Conservation (phyloP, 805 yeast species). For the Hagleromyces aurorensis region DNA sequence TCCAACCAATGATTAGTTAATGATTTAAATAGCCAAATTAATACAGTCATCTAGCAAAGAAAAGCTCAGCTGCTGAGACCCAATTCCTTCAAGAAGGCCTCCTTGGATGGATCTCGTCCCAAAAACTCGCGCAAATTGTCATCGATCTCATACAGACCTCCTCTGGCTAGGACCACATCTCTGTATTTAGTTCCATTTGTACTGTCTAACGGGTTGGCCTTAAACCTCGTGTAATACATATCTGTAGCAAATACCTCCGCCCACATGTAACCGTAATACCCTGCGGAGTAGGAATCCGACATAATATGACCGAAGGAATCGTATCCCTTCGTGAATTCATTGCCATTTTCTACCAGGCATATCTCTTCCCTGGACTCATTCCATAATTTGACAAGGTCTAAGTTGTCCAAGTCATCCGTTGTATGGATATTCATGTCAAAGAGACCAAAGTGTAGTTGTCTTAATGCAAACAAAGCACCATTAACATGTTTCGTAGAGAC, state of each 20-base stretch:
- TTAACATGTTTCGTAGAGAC: conserved; percentile 65
- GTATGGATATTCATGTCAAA: conserved; percentile 72
- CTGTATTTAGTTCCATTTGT: conserved; percentile 59
- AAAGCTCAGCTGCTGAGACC: conserved; percentile 31
- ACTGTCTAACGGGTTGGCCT: conserved; percentile 56
- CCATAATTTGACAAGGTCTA: conserved; percentile 54
- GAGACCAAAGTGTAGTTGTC: conserved; percentile 72
- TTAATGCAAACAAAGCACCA: conserved; percentile 60
- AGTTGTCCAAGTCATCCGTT: conserved; percentile 35
- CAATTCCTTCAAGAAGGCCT: conserved; percentile 64
- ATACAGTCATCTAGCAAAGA: neutral
- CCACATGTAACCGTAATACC: conserved; percentile 83
- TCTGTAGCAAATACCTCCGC: conserved; percentile 82
- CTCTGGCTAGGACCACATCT: conserved; percentile 58
- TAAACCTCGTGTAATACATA: conserved; percentile 65
- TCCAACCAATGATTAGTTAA: no score
- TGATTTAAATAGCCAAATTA: no score
- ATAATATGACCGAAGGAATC: conserved; percentile 72
- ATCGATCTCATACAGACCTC: conserved; percentile 66
- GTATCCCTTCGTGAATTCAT: conserved; percentile 52
- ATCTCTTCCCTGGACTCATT: conserved; percentile 57
- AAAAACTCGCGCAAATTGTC: conserved; percentile 56
- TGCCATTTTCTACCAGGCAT: conserved; percentile 49
- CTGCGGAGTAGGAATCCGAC: conserved; percentile 79
- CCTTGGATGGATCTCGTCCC: conserved; percentile 68